A percentile compares a stretch with the other conserved stretches of the same genome.
Conservation (phyloP, 371 early-diverging fungal species). For the Sporodiniella umbellata region DNA sequence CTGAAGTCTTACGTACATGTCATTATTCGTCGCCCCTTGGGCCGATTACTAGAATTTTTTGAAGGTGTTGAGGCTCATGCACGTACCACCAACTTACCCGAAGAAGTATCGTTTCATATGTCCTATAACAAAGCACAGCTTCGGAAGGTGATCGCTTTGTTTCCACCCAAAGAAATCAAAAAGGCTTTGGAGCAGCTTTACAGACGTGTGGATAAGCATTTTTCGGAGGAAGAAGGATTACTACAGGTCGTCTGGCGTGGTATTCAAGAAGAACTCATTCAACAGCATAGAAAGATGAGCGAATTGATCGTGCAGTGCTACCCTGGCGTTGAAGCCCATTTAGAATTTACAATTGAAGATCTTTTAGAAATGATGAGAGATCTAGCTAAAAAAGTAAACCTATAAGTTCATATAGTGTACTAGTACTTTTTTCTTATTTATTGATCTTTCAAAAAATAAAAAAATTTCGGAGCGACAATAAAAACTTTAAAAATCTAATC, state of each 20-base stretch:
- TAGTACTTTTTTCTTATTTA: no score
- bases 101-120: constrained; percentile 84
- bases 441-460: neutral
- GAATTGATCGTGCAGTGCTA: constrained; percentile 80
- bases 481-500: neutral
- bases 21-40: constrained; percentile 84
- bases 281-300: constrained; percentile 78
- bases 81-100: constrained; percentile 66
- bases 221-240: constrained; percentile 79
- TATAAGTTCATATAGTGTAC: no score
- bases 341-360: constrained; percentile 91
- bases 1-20: constrained; percentile 80
- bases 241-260: constrained; percentile 90
- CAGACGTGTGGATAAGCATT: constrained; percentile 92
- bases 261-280: constrained; percentile 85
- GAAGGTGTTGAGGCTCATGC: constrained; percentile 86
- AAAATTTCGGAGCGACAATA: no score
- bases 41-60: constrained; percentile 91
- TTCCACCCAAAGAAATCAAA: constrained; percentile 81
- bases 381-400: constrained; percentile 52
- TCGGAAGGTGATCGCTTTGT: constrained; percentile 80
- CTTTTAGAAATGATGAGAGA: constrained; percentile 67
- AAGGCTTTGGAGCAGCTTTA: constrained; percentile 81
- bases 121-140: constrained; percentile 83
- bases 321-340: constrained; percentile 74